Evolutionary conservation across 495 filamentous ascomycete species (phyloP).

Genomic region (Hypoxylon rickii): DNA sequence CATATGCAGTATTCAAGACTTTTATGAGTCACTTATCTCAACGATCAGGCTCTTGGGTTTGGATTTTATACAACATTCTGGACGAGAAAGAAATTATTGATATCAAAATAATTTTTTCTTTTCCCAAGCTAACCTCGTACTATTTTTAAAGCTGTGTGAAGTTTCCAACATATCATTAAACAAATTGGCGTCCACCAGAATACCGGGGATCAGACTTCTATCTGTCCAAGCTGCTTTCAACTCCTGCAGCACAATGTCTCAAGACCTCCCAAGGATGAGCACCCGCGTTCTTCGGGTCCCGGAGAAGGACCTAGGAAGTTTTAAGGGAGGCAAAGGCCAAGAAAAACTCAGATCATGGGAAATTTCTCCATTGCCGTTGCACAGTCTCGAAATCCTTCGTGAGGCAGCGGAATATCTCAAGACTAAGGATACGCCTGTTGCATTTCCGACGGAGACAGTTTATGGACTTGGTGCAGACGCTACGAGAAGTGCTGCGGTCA

Average conservation of each 20-base stretch:
- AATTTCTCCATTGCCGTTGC: constrained; percentile 22
- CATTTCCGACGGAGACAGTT: constrained; percentile 97
- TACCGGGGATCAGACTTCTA: constrained; percentile 9
- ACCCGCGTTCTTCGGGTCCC: constrained; percentile 26
- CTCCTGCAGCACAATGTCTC: constrained; percentile 38
- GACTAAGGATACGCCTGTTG: constrained; percentile 73
- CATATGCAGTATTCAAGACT: no score
- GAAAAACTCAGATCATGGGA: constrained; percentile 36
- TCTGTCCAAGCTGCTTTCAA: constrained; percentile 29
- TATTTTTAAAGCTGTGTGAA: neutral
- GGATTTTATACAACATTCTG: no score
- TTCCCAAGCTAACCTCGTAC: no score
- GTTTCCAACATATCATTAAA: neutral
- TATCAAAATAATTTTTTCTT: no score
- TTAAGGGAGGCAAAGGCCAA: constrained; percentile 23
- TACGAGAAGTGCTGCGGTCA: constrained; percentile 80
- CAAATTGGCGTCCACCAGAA: constrained; percentile 37
- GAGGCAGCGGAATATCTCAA: constrained; percentile 65
- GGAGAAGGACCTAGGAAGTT: constrained; percentile 26
- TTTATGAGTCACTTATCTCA: no score
- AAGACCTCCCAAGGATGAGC: constrained; percentile 24
- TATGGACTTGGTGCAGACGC: constrained; percentile 97
- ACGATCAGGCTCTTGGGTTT: no score
- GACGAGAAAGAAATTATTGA: no score
- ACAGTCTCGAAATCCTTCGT: constrained; percentile 40